Evolutionary conservation across 2,329 filamentous ascomycete genomes (phyloP).

Genomic region (Pestalotiopsis sp.): DNA sequence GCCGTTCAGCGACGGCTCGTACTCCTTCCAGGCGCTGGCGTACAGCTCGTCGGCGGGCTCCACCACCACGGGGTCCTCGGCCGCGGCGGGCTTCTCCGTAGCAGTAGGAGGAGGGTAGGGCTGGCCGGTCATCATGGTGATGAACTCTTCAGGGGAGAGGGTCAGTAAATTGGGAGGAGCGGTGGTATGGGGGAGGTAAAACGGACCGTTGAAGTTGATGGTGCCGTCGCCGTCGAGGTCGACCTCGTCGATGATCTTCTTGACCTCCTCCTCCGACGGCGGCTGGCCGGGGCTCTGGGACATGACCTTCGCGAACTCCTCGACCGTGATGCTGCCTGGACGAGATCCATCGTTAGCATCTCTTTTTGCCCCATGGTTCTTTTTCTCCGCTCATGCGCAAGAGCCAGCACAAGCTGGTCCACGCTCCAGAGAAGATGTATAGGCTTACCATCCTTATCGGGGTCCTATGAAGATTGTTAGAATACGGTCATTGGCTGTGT

Average conservation of each 20-base stretch:
- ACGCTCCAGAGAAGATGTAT: neutral
- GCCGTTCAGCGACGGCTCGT: constrained; percentile 34
- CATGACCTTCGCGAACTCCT: constrained; percentile 41
- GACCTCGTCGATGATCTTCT: constrained; percentile 39
- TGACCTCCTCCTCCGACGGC: constrained; percentile 36
- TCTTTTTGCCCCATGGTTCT: neutral
- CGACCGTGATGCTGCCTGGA: constrained; percentile 36
- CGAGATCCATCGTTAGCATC: constrained; percentile 3
- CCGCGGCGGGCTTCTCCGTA: constrained; percentile 30
- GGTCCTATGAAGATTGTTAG: constrained; percentile 20
- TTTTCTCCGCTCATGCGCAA: neutral
- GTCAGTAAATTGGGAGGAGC: neutral
- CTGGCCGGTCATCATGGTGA: constrained; percentile 44
- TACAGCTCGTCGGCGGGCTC: constrained; percentile 27
- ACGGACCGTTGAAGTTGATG: constrained; percentile 40
- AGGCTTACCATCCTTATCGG: constrained; percentile 28
- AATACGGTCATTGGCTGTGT: neutral
- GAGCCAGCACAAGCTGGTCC: neutral
- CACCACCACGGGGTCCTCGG: constrained; percentile 21
- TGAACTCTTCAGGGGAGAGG: constrained; percentile 34
- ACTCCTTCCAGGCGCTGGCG: constrained; percentile 36
- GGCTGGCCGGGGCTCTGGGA: constrained; percentile 31
- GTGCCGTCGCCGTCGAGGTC: constrained; percentile 41
- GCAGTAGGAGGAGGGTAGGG: constrained; percentile 19
- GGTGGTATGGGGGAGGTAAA: no score